Base-by-base conservation (phyloP, 23 red algal genomes). In the Cyanidiococcus yangmingshanensis region DNA sequence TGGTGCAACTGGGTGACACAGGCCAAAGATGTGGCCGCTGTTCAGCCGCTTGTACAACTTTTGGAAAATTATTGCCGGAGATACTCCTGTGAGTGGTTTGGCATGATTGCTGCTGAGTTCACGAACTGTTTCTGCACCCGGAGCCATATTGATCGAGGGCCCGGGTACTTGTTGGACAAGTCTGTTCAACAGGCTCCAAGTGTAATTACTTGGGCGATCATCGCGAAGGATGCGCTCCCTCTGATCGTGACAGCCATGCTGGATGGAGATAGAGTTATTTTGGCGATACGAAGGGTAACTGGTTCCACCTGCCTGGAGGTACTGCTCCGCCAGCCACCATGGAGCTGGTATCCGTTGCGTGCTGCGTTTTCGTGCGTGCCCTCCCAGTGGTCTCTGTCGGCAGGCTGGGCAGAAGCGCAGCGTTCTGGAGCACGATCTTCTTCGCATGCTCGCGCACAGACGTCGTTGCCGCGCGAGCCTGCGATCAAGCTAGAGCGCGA, bases 241-340 rank as follows among this genome's bases (percentile, higher is more conserved):
- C 12, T 71, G 12, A 12, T 71, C 16, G 27, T 71, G 12, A 71
- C 7, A 12, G 63, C 63, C n/a, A 7, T 7, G 7, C n/a, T 2
- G 12, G 27, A 71, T 30, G 63, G 63, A 54, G 7, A 54, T 29
- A 29, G 32, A 71, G 3, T 71, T 12, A 71, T 29, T 7, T 29
- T 71, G 32, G 63, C 63, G 63, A 71, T 71, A 71, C 63, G 63
- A 35, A 25, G 63, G 27, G 63, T 71, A 29, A 71, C 63, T 29
- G 63, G 63, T 3, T 71, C 63, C n/a, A 35, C 12, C n/a, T 30
- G n/a, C 3, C 15, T 71, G 63, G 16, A 35, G 27, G 3, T 71
- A 29, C 3, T 12, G 63, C 32, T 71, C 16, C 63, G 27, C 63
- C 16, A 71, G 27, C 63, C 63, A 29, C 21, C n/a, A 12, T 71